Percentiles rank a stretch among this genome's conserved stretches.
These are phyloP conservation scores for Raffaelea arxii DNA, from an alignment of 2,329 filamentous ascomycete species.

Conservation along the genomic window DNA sequence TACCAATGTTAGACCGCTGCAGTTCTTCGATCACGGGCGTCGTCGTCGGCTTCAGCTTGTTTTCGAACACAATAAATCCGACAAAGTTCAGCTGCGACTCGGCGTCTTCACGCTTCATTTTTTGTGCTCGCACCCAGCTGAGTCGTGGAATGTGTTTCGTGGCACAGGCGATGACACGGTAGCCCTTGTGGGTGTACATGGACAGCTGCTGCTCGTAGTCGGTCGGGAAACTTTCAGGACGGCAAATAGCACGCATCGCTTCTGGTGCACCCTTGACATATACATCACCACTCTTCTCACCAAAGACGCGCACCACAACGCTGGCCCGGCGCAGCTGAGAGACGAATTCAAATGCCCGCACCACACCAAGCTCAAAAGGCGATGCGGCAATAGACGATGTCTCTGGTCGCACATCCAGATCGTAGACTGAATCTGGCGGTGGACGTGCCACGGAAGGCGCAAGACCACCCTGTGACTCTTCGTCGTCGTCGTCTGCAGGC, in stretches of 20 bases:
- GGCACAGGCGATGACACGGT: conserved; percentile 91
- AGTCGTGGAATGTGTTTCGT: conserved; percentile 80
- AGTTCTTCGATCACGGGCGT: conserved; percentile 74
- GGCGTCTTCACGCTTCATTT: conserved; percentile 79
- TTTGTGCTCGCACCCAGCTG: conserved; percentile 89
- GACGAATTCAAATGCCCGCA: conserved; percentile 90
- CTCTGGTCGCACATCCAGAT: conserved; percentile 13
- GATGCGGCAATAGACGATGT: too few species aligned
- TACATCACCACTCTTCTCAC: conserved; percentile 71
- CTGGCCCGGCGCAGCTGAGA: conserved; percentile 87
- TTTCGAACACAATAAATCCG: conserved; percentile 97
- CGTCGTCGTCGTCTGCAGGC: conserved; percentile 50
- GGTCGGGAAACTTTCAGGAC: conserved; percentile 68
- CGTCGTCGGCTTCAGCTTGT: conserved; percentile 89
- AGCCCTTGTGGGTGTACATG: conserved; percentile 91
- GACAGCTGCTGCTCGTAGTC: conserved; percentile 86
- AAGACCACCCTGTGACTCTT: conserved; percentile 59
- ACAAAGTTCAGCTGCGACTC: conserved; percentile 79
- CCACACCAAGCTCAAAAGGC: conserved; percentile 75
- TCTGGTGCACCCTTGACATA: conserved; percentile 97
- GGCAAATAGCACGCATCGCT: conserved; percentile 90
- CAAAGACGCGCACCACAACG: conserved; percentile 83
- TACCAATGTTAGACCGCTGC: conserved; percentile 70
- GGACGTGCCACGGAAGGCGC: conserved; percentile 85
- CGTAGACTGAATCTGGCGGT: conserved; percentile 35